A percentile compares a stretch with the other conserved stretches of the same genome.
Evolutionary conservation across 177 flowering plant species (phyloP).

Genomic region (Tripterygium wilfordii): DNA sequence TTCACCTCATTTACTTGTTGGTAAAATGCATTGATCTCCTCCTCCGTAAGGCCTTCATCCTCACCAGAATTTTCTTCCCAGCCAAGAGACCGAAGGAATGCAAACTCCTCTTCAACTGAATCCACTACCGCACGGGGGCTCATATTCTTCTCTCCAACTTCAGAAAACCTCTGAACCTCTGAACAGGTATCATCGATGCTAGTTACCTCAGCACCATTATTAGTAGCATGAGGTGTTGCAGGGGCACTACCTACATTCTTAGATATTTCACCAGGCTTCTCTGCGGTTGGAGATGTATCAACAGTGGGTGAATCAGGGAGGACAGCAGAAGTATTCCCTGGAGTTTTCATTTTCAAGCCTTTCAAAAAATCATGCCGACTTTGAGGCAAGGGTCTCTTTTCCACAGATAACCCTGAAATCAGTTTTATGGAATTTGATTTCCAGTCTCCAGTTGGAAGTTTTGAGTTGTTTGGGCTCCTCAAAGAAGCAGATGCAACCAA

Average conservation of each 20-base stretch:
- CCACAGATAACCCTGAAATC: constrained; percentile 29
- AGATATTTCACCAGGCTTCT: constrained; percentile 30
- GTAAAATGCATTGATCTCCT: constrained; percentile 71
- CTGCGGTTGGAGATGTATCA: constrained; percentile 19
- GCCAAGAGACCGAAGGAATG: constrained; percentile 77
- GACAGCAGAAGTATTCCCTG: constrained; percentile 21
- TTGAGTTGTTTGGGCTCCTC: constrained; percentile 35
- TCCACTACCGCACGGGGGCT: constrained; percentile 15
- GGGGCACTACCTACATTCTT: constrained; percentile 21
- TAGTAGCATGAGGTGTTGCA: constrained; percentile 26
- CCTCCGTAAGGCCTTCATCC: constrained; percentile 81
- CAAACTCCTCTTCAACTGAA: constrained; percentile 68
- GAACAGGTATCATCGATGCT: constrained; percentile 40
- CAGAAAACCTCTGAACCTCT: constrained; percentile 18
- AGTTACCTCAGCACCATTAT: constrained; percentile 26
- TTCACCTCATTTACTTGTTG: constrained; percentile 37
- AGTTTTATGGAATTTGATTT: constrained; percentile 33
- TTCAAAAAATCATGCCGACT: constrained; percentile 87
- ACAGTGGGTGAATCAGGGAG: constrained; percentile 25
- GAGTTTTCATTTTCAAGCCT: constrained; percentile 66
- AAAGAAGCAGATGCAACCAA: constrained; percentile 30
- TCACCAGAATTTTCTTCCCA: constrained; percentile 79
- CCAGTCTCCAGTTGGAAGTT: constrained; percentile 36
- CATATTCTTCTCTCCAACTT: constrained; percentile 23
- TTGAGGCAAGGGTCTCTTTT: constrained; percentile 53